Evolutionary conservation across 2,329 filamentous ascomycete genomes (phyloP), one percentile per base, ranked within the genome.

Genomic region (Emydomyces testavorans): DNA sequence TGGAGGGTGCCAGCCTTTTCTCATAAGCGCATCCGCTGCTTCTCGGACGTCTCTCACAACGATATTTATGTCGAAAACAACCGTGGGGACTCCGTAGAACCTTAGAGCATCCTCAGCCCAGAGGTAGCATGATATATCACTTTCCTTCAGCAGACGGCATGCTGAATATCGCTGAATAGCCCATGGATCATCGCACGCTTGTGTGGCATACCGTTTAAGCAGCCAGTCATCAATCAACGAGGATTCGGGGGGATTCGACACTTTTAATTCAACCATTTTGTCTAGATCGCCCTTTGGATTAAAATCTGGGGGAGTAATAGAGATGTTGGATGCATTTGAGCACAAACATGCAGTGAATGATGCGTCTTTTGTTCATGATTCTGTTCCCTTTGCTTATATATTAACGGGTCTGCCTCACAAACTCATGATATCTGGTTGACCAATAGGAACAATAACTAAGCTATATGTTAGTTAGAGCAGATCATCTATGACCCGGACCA

Each of bases 21-120:
- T 45, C 16, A 46, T 23, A 44, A 55, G 48, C 11, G 32, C 20
- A 23, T 52, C 40, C 38, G 47, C 53, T 16, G 51, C 46, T 43
- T 44, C 23, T n/a, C 35, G 18, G 41, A 44, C 41, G 23, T 54
- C 44, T 18, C 13, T 3, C 34, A 47, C 47, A 23, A 55, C 47
- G 26, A 53, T 50, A 38, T 52, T 46, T 18, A 52, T 39, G 35
- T 55, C 52, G 36, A 55, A 53, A 3, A 53, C 40, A 31, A 41
- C 39, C 11, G 50, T 51, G 28, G 52, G 52, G 32, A 55, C 52
- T 18, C 51, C 53, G 43, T 52, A 52, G 42, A 50, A 47, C 16
- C 10, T 7, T 10, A 54, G 40, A 42, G 52, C 49, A 50, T 54
- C 50, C 48, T 54, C 41, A 13, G 41, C 41, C 41, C 41, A 44